Conservation (phyloP, 176 grass and related monocot genomes). For the Bonia amplexicaulis region DNA sequence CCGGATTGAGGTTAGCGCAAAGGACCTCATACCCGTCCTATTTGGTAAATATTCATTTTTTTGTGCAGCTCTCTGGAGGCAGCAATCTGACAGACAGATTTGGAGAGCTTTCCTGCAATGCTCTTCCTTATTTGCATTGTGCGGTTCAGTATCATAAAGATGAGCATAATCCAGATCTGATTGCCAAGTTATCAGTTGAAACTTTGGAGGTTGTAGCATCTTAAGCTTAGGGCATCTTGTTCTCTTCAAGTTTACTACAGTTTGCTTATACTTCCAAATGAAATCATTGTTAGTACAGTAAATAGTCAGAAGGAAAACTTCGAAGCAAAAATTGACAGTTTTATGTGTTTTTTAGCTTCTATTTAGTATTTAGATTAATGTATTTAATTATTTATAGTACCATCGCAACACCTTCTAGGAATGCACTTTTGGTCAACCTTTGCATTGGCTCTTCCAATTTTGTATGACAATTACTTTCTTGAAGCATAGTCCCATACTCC, state of each 20-base stretch:
- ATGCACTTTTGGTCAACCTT: constrained; percentile 14
- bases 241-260: background rate
- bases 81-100: background rate
- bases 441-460: background rate
- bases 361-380: background rate
- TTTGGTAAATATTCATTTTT: background rate
- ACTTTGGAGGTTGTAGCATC: background rate
- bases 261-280: background rate
- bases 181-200: background rate
- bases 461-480: background rate
- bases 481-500: background rate
- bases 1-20: constrained; percentile 79
- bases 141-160: background rate
- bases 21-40: background rate
- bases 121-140: background rate
- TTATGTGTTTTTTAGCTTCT: background rate
- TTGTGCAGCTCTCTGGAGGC: background rate
- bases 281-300: background rate
- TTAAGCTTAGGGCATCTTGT: background rate
- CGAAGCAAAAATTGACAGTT: background rate
- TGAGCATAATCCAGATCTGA: background rate
- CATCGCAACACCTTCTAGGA: background rate
- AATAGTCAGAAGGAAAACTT: background rate
- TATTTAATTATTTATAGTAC: background rate
- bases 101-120: background rate